phyloP scores from a whole-genome alignment of 2,329 filamentous ascomycete species.

The Chrysosporium queenslandicum region DNA sequence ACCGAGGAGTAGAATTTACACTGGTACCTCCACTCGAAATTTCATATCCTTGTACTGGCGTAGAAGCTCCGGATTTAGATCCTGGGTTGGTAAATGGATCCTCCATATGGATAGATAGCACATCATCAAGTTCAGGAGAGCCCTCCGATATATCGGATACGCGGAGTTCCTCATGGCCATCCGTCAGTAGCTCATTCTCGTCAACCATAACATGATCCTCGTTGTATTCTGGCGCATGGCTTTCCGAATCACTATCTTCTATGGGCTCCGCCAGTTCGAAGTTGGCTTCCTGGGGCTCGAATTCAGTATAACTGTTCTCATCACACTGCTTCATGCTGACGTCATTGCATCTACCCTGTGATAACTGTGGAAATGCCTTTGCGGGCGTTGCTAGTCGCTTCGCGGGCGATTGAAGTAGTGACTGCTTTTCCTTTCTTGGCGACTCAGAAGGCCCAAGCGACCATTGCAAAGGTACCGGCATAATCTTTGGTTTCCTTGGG shows the following conservation, averaged over 20 bases:
- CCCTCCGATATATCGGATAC: conserved; percentile 2
- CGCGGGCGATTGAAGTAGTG: conserved; percentile 37
- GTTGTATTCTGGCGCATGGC: background rate
- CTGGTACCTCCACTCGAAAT: conserved; percentile 16
- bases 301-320: background rate
- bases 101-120: background rate
- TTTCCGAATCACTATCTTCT: background rate
- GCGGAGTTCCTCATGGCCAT: conserved; percentile 5
- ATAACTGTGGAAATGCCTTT: conserved; percentile 21
- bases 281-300: background rate
- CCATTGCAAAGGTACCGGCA: conserved; percentile 29
- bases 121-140: background rate
- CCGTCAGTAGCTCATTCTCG: background rate
- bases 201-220: background rate
- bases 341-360: background rate
- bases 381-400: conserved; percentile 35
- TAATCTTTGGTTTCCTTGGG: conserved; percentile 34
- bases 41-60: conserved; percentile 19
- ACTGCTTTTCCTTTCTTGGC: conserved; percentile 28
- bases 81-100: conserved; percentile 17
- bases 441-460: conserved; percentile 27
- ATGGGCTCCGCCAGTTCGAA: background rate
- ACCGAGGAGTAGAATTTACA: conserved; percentile 9
- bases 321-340: background rate
- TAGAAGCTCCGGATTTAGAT: conserved; percentile 10